These are phyloP conservation scores for Stropharia rugosoannulata DNA, from an alignment of 768 basidiomycete species.

Conservation along the genomic window DNA sequence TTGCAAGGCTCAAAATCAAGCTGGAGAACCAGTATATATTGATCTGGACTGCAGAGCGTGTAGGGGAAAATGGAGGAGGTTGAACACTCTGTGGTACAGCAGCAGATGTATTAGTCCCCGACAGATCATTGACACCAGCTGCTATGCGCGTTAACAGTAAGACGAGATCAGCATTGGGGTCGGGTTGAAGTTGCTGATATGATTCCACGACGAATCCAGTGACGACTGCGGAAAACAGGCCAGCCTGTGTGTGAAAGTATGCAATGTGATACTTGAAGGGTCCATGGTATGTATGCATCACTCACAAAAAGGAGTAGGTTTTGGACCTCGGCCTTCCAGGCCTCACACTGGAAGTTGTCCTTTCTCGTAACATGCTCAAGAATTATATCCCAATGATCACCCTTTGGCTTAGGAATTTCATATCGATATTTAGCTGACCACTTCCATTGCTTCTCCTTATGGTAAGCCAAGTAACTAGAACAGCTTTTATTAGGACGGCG, in stretches of 20 bases:
- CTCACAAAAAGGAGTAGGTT: conserved; percentile 19
- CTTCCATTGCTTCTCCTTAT: neutral
- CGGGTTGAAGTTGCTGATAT: conserved; percentile 16
- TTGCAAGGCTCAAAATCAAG: conserved; percentile 1
- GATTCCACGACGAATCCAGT: conserved; percentile 20
- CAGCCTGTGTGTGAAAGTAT: conserved; percentile 10
- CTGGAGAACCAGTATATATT: conserved; percentile 7
- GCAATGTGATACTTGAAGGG: neutral
- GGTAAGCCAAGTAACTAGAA: too few relatives aligned
- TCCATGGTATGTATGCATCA: neutral
- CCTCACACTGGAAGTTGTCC: conserved; percentile 11
- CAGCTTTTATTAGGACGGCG: too few relatives aligned
- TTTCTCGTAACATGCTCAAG: conserved; percentile 2
- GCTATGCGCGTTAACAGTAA: conserved; percentile 11
- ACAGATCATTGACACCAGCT: neutral
- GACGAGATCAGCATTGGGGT: conserved; percentile 13
- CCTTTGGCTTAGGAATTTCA: conserved; percentile 4
- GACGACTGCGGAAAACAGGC: conserved; percentile 21
- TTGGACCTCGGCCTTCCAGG: conserved; percentile 22
- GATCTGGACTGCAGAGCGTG: neutral
- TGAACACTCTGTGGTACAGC: neutral
- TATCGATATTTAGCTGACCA: neutral
- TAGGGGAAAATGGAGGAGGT: neutral
- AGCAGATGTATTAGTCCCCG: neutral
- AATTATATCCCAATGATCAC: conserved; percentile 7